Evolutionary conservation across 2,329 filamentous ascomycete species (phyloP).

Genomic region (Colletotrichum sidae): DNA sequence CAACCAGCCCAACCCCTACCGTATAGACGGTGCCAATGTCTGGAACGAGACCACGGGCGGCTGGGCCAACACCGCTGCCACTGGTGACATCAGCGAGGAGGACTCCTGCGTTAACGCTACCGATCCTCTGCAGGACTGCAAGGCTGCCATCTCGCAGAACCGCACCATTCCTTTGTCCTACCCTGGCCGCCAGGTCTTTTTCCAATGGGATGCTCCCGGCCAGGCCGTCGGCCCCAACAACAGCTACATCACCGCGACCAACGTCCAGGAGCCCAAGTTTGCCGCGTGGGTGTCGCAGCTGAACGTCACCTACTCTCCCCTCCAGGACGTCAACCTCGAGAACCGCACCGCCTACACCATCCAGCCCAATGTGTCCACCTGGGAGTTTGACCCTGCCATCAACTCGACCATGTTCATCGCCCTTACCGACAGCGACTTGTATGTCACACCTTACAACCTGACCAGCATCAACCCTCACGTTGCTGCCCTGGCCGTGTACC

Average conservation of each 20-base stretch:
- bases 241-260: conserved; percentile 77
- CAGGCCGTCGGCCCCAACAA: conserved; percentile 81
- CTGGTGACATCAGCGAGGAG: conserved; percentile 53
- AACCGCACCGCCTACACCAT: conserved; percentile 72
- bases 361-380: conserved; percentile 79
- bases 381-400: conserved; percentile 73
- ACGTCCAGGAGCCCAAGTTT: conserved; percentile 70
- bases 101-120: conserved; percentile 70
- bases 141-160: conserved; percentile 75
- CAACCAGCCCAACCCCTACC: conserved; percentile 82
- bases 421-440: conserved; percentile 75
- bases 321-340: conserved; percentile 61
- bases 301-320: conserved; percentile 76
- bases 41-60: conserved; percentile 74
- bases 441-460: conserved; percentile 82
- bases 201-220: conserved; percentile 80
- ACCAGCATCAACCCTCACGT: conserved; percentile 81
- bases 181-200: conserved; percentile 76
- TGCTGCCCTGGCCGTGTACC: conserved; percentile 79
- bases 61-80: conserved; percentile 66
- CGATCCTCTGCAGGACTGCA: conserved; percentile 66
- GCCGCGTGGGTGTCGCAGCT: conserved; percentile 84
- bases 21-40: conserved; percentile 71
- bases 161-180: conserved; percentile 78
- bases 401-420: conserved; percentile 86